Percentiles rank a stretch among this genome's conserved stretches.
Conservation (phyloP, 2,329 filamentous ascomycete species). For the Cryphonectria nitschkei region DNA sequence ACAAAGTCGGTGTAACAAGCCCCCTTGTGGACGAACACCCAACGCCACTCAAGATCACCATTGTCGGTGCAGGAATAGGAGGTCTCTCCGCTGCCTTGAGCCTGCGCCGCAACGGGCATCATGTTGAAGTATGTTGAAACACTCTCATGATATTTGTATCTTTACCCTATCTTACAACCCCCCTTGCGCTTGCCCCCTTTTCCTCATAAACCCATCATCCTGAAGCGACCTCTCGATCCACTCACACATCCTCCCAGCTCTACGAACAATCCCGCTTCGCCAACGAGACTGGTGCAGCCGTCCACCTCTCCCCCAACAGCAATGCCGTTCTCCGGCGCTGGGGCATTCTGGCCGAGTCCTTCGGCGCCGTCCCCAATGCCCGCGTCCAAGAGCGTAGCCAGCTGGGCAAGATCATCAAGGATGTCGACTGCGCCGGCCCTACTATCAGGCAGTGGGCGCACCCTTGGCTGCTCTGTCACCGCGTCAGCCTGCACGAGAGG, state of each 20-base stretch:
- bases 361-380: slow-evolving; percentile 41
- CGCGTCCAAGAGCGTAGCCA: slow-evolving; percentile 32
- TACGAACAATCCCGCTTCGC: slow-evolving; percentile 61
- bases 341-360: slow-evolving; percentile 43
- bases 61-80: slow-evolving; percentile 53
- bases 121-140: slow-evolving; percentile 42
- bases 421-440: slow-evolving; percentile 40
- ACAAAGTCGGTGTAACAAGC: slow-evolving; percentile 23
- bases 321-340: slow-evolving; percentile 56
- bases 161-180: too few relatives aligned
- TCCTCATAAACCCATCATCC: too few relatives aligned
- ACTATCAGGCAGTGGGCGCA: slow-evolving; percentile 54
- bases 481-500: slow-evolving; percentile 55
- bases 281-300: slow-evolving; percentile 61
- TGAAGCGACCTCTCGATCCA: too few relatives aligned
- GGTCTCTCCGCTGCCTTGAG: slow-evolving; percentile 57
- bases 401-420: slow-evolving; percentile 32
- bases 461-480: slow-evolving; percentile 56
- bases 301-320: slow-evolving; percentile 65
- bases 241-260: slow-evolving; percentile 40
- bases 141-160: not conserved
- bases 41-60: slow-evolving; percentile 31
- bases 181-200: too few relatives aligned
- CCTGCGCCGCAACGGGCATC: slow-evolving; percentile 55
- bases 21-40: slow-evolving; percentile 26